Conservation (phyloP, 768 basidiomycete species). For the Boletus fagicola region DNA sequence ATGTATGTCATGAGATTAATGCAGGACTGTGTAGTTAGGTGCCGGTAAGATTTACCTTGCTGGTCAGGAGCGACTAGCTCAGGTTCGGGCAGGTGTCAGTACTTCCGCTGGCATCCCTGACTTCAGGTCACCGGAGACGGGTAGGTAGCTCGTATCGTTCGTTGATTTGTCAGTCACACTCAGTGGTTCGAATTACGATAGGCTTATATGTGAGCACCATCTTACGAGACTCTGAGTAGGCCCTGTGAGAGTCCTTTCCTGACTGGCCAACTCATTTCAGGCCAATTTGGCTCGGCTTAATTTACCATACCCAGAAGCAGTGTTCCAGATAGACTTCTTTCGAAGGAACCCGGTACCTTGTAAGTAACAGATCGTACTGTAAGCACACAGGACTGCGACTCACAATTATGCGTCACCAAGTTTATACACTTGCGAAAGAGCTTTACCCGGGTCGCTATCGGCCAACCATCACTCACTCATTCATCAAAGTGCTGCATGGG, state of each 20-base stretch:
- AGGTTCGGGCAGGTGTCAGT: constrained; percentile 53
- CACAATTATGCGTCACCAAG: constrained; percentile 33
- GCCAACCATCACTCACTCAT: constrained; percentile 88
- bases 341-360: constrained; percentile 75
- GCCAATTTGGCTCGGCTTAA: constrained; percentile 74
- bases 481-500: constrained; percentile 76
- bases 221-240: neutral
- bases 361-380: constrained; percentile 34
- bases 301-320: constrained; percentile 91
- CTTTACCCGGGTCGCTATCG: constrained; percentile 88
- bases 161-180: neutral
- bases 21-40: constrained; percentile 47
- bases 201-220: constrained; percentile 31
- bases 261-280: constrained; percentile 36
- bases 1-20: constrained; percentile 5
- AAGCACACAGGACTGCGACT: neutral
- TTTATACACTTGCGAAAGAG: constrained; percentile 91
- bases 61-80: neutral
- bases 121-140: constrained; percentile 84
- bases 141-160: constrained; percentile 36
- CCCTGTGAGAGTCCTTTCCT: neutral
- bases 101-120: constrained; percentile 87
- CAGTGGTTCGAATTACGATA: neutral
- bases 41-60: constrained; percentile 48
- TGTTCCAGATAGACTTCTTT: constrained; percentile 92